A percentile compares a stretch with the other conserved stretches of the same genome.
These are phyloP conservation scores for Plasmodium malariae DNA, from an alignment of 169 alveolate genomes.

Conservation along the genomic window DNA sequence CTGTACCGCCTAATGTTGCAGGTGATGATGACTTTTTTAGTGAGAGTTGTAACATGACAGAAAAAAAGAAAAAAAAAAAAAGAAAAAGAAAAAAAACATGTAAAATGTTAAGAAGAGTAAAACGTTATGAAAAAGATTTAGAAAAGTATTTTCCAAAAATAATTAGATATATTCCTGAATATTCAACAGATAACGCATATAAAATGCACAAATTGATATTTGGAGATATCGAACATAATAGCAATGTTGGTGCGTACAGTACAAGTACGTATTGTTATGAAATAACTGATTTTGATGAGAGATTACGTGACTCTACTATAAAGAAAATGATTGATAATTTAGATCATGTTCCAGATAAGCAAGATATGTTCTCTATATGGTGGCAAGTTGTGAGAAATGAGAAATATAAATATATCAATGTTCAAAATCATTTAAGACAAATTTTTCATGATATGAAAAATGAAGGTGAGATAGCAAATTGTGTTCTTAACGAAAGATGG, in stretches of 20 bases:
- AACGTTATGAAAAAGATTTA: too few species aligned
- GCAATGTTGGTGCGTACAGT: not conserved
- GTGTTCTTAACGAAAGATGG: not conserved
- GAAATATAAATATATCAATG: not conserved
- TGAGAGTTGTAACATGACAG: too few species aligned
- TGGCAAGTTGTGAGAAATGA: conserved; percentile 15
- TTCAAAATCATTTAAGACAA: not conserved
- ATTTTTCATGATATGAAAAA: not conserved
- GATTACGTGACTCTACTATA: not conserved
- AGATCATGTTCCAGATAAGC: not conserved
- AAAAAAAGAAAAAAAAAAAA: too few species aligned
- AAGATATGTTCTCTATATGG: not conserved
- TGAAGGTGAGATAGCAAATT: not conserved
- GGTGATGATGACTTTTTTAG: too few species aligned
- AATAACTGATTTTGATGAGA: conserved; percentile 5
- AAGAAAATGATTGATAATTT: not conserved
- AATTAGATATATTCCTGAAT: too few species aligned
- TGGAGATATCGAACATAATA: not conserved
- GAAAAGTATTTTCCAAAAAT: too few species aligned
- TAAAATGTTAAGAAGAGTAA: too few species aligned
- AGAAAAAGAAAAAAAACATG: too few species aligned
- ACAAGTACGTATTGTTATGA: not conserved
- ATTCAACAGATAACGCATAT: not conserved
- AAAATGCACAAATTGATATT: not conserved
- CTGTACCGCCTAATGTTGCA: too few species aligned